A percentile compares a stretch with the other conserved stretches of the same genome.
Conservation (phyloP, 1,139 yeast species). For the Yamadazyma oceani region DNA sequence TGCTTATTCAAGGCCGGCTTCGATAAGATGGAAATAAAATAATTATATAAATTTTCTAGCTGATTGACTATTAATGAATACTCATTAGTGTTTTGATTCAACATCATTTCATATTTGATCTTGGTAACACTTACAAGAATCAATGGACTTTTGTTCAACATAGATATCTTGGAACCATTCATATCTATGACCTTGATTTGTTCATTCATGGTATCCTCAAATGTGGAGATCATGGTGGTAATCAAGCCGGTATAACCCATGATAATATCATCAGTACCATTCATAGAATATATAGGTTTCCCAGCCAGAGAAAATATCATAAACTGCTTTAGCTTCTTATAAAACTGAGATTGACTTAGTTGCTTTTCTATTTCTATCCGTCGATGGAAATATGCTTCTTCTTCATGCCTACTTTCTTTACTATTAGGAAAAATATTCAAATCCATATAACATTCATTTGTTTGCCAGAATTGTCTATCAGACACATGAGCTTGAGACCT, state of each 20-base stretch:
- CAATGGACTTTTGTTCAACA: conserved; percentile 67
- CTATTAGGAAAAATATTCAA: conserved; percentile 12
- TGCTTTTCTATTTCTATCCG: conserved; percentile 25
- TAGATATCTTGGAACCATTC: conserved; percentile 51
- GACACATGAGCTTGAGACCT: no score
- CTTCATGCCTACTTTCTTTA: conserved; percentile 3
- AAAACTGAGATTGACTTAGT: conserved; percentile 31
- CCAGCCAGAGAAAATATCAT: conserved; percentile 89
- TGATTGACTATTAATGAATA: conserved; percentile 52
- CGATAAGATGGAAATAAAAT: conserved; percentile 77
- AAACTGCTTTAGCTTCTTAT: conserved; percentile 60
- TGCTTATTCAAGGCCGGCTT: conserved; percentile 69
- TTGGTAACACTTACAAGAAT: conserved; percentile 72
- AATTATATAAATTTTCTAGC: conserved; percentile 72
- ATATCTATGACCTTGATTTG: conserved; percentile 24
- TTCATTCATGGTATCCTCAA: conserved; percentile 43
- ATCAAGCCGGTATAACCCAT: conserved; percentile 75
- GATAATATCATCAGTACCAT: conserved; percentile 70
- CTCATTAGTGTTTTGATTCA: conserved; percentile 14
- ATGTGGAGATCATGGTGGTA: conserved; percentile 65
- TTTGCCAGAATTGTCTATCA: conserved; percentile 1
- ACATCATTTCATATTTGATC: conserved; percentile 31
- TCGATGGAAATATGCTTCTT: conserved; percentile 17
- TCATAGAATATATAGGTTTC: conserved; percentile 82
- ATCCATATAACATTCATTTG: conserved; percentile 8